Evolutionary conservation across 306 rosid species (phyloP).

Genomic region (Leucaena leucocephala): DNA sequence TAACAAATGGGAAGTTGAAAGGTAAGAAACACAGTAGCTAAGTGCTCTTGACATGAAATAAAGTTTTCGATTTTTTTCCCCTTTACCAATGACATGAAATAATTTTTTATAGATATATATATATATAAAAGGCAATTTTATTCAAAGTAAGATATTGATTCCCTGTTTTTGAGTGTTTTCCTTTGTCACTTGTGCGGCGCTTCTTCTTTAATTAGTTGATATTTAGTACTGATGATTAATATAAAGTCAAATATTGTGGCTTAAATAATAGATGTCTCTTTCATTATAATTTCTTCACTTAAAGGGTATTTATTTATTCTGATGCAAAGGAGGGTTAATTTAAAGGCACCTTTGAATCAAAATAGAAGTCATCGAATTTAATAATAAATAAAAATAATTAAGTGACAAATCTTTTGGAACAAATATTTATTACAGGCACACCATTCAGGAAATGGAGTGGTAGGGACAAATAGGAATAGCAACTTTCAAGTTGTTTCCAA

Average conservation of each 20-base stretch:
- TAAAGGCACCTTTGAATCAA: not conserved
- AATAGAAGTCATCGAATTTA: not conserved
- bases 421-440: not conserved
- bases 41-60: too few species aligned
- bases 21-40: too few species aligned
- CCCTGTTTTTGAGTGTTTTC: too few species aligned
- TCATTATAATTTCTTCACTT: not conserved
- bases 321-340: not conserved
- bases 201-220: too few species aligned
- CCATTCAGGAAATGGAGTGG: not conserved
- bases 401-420: not conserved
- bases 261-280: not conserved
- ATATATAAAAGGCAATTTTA: too few species aligned
- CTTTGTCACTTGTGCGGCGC: too few species aligned
- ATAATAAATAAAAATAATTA: not conserved
- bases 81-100: too few species aligned
- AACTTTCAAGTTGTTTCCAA: not conserved
- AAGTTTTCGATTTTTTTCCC: too few species aligned
- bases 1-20: not conserved
- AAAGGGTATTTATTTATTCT: not conserved
- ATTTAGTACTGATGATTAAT: too few species aligned
- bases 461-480: not conserved
- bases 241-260: not conserved
- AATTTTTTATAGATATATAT: too few species aligned
- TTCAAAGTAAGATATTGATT: too few species aligned